Percentiles rank a stretch among this genome's conserved stretches.
Conservation (phyloP, 805 yeast genomes). For the Wickerhamiella sergipiensis region DNA sequence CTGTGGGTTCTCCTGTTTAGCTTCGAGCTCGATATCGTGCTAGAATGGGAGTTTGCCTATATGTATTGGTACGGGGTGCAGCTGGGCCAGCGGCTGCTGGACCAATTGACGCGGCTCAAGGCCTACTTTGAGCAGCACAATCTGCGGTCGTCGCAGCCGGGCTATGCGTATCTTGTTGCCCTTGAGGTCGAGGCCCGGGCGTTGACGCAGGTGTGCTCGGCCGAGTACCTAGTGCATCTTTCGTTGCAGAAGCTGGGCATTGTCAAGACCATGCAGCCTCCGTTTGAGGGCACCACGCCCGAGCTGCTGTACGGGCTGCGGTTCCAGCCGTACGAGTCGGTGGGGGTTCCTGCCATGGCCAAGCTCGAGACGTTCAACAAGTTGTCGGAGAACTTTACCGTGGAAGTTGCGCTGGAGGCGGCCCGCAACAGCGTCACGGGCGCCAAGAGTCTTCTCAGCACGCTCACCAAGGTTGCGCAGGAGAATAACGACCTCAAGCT, state of each 20-base stretch:
- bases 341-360: conserved; percentile 65
- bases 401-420: conserved; percentile 15
- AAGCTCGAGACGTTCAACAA: conserved; percentile 26
- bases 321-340: conserved; percentile 65
- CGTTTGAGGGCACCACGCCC: conserved; percentile 9
- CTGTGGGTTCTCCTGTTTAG: conserved; percentile 58
- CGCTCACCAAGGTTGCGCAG: conserved; percentile 11
- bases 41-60: conserved; percentile 50
- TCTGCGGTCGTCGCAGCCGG: conserved; percentile 10
- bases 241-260: conserved; percentile 12
- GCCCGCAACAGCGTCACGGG: conserved; percentile 14
- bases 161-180: conserved; percentile 17
- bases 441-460: conserved; percentile 8
- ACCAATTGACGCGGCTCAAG: conserved; percentile 33
- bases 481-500: conserved; percentile 13
- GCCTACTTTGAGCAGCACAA: conserved; percentile 16
- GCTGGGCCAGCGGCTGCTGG: conserved; percentile 29
- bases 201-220: conserved; percentile 21
- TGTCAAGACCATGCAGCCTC: conserved; percentile 7
- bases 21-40: conserved; percentile 60
- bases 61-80: conserved; percentile 58
- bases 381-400: conserved; percentile 11
- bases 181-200: conserved; percentile 22
- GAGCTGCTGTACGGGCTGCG: conserved; percentile 40
- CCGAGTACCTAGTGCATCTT: conserved; percentile 18